Percentiles rank a stretch among this genome's conserved stretches.
Evolutionary conservation across 768 basidiomycete genomes (phyloP).

Genomic region (Xerocomellus intermedius): DNA sequence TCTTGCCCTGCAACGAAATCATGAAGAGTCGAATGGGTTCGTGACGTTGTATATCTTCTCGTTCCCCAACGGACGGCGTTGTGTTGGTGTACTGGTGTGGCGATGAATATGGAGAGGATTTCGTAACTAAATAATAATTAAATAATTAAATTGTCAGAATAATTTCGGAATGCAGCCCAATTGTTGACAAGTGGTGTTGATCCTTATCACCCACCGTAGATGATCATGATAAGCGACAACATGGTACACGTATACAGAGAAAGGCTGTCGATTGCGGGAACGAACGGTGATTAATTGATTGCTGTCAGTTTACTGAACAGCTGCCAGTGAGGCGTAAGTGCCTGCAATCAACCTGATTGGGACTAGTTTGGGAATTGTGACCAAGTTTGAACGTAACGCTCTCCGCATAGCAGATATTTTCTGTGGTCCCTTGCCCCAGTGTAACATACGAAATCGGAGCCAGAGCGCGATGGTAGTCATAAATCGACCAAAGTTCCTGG

Average conservation of each 20-base stretch:
- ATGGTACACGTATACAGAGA: not conserved
- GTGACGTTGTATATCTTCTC: conserved; percentile 69
- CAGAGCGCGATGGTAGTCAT: not conserved
- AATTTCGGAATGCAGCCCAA: no score
- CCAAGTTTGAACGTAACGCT: not conserved
- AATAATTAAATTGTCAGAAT: no score
- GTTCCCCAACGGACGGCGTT: conserved; percentile 61
- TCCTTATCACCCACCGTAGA: no score
- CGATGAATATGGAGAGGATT: no score
- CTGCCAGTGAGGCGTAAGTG: no score
- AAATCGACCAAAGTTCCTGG: not conserved
- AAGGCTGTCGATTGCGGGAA: not conserved
- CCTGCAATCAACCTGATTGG: not conserved
- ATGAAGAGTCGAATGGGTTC: conserved; percentile 87
- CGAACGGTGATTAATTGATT: not conserved
- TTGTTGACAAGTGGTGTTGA: no score
- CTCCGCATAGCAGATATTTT: not conserved
- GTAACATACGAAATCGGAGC: not conserved
- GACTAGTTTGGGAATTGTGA: not conserved
- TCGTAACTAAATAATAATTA: no score
- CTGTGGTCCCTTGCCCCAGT: not conserved
- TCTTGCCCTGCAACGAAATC: conserved; percentile 94
- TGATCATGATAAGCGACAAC: no score
- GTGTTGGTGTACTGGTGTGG: no score
- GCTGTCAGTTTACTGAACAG: not conserved